These are phyloP conservation scores for Arthrobotrys pseudoclavata DNA, from an alignment of 2,329 filamentous ascomycete species.

Conservation along the genomic window DNA sequence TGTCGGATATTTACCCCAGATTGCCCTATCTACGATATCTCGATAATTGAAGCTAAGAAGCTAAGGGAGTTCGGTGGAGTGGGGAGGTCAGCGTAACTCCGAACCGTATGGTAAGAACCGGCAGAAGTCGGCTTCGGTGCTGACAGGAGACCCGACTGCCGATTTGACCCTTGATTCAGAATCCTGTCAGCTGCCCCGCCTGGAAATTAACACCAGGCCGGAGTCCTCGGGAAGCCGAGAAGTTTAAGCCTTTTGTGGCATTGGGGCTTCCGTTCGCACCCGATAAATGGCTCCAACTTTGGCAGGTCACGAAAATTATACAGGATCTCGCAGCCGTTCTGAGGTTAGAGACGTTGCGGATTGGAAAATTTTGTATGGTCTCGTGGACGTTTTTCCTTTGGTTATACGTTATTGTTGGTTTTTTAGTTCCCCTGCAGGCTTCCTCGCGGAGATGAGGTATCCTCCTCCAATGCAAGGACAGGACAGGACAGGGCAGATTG, in stretches of 20 bases:
- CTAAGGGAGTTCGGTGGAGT: background rate
- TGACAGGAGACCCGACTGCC: slow-evolving; percentile 15
- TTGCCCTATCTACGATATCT: background rate
- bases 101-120: background rate
- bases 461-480: background rate
- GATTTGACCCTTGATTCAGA: background rate
- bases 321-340: background rate
- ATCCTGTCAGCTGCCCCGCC: background rate
- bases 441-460: slow-evolving; percentile 29
- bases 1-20: slow-evolving; percentile 7
- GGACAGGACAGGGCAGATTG: background rate
- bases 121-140: slow-evolving; percentile 1
- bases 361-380: slow-evolving; percentile 35
- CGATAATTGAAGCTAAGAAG: background rate
- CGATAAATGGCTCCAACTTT: slow-evolving; percentile 21
- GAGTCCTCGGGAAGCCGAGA: slow-evolving; percentile 20
- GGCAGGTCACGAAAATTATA: slow-evolving; percentile 53
- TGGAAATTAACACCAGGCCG: background rate
- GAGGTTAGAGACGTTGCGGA: background rate
- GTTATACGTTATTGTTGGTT: no score
- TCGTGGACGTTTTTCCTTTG: slow-evolving; percentile 26
- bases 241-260: background rate
- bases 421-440: no score
- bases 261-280: slow-evolving; percentile 34
- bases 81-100: slow-evolving; percentile 30